Evolutionary conservation across 176 grass and related monocot species (phyloP).

Genomic region (Aegilops speltoides): DNA sequence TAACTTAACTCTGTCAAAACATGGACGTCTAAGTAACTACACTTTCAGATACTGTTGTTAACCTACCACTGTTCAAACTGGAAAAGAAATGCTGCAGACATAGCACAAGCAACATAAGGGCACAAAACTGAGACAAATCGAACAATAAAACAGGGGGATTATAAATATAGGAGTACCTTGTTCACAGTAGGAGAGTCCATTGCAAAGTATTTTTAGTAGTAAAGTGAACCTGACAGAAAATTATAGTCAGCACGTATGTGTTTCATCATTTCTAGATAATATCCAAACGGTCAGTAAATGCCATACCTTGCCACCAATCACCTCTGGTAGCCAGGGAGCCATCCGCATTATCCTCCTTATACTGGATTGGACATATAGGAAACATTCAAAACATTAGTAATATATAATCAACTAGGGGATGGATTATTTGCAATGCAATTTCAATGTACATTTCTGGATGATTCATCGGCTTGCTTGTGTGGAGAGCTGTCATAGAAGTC

Average conservation of each 20-base stretch:
- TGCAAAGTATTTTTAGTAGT: slow-evolving; percentile 75
- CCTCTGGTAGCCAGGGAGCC: slow-evolving; percentile 81
- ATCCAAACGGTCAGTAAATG: background rate
- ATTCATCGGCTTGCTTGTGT: slow-evolving; percentile 35
- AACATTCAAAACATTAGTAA: background rate
- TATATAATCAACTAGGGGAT: background rate
- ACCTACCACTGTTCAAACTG: background rate
- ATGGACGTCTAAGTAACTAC: background rate
- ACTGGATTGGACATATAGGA: slow-evolving; percentile 41
- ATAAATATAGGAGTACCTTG: slow-evolving; percentile 29
- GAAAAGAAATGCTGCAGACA: background rate
- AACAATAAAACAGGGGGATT: background rate
- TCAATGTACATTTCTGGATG: slow-evolving; percentile 27
- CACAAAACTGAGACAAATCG: background rate
- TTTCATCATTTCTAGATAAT: slow-evolving; percentile 15
- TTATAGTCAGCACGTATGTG: background rate
- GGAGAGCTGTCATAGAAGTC: slow-evolving; percentile 73
- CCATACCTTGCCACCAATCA: slow-evolving; percentile 98
- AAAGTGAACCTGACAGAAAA: slow-evolving; percentile 81
- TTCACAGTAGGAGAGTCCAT: slow-evolving; percentile 34
- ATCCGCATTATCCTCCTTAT: slow-evolving; percentile 58
- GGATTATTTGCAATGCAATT: background rate
- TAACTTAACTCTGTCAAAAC: background rate
- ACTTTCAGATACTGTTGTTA: background rate
- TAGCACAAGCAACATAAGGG: background rate